A percentile compares a stretch with the other conserved stretches of the same genome.
Evolutionary conservation across 345 rosid species (phyloP).

Genomic region (Citrus inodora): DNA sequence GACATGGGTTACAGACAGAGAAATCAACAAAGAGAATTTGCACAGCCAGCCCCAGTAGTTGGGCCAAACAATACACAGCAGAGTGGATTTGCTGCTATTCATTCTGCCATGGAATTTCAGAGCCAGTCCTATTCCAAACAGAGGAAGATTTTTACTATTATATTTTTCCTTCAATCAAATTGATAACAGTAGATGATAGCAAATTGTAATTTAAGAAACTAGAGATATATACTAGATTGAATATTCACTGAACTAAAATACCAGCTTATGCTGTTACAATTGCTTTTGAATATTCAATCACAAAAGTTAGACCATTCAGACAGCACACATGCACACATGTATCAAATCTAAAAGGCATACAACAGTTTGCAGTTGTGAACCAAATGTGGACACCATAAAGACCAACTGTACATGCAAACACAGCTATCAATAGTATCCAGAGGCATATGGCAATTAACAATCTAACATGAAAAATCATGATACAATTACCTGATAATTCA

Average conservation of each 20-base stretch:
- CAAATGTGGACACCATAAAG: background rate
- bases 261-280: background rate
- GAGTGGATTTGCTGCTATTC: background rate
- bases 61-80: background rate
- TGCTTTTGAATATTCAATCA: background rate
- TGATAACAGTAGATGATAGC: background rate
- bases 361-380: constrained; percentile 6
- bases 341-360: background rate
- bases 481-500: constrained; percentile 81
- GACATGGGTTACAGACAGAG: background rate
- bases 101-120: background rate
- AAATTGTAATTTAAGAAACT: background rate
- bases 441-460: background rate
- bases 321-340: background rate
- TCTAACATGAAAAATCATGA: background rate
- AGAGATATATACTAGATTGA: background rate
- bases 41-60: background rate
- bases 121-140: constrained; percentile 1
- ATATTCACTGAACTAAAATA: background rate
- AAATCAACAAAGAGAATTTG: background rate
- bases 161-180: background rate
- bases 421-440: background rate
- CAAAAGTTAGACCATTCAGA: background rate
- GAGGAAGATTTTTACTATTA: background rate
- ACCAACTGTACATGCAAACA: constrained; percentile 1